Base-by-base conservation (phyloP, 2,329 filamentous ascomycete species). In the Fusarium acutatum region DNA sequence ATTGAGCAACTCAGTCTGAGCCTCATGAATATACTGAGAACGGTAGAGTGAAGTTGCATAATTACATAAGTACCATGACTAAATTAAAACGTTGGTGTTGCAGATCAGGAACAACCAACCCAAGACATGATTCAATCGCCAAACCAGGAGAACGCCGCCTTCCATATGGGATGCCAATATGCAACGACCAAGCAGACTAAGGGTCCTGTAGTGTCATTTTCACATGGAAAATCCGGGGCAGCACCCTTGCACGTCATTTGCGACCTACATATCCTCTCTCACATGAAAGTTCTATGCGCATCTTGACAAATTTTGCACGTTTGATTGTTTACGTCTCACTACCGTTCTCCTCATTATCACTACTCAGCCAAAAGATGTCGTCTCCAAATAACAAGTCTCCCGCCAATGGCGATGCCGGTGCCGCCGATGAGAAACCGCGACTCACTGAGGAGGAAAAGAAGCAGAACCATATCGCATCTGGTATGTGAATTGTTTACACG, bases 401-500 rank as follows among this genome's bases (percentile, higher is more conserved):
- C 5, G 63, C 66, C 17, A 69, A 77, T 38, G 70, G 62, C 28
- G 80, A 79, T 37, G 28, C 26, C 47, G 75, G 69, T 34, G 73
- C 72, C 35, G 75, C 74, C 24, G 85, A 88, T 32, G 86, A 87
- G 56, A 88, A 86, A 80, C 85, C 85, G 44, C 85, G 86, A 40
- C 80, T 88, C 37, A 88, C 86, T 11, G 86, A 88, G 64, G 85
- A 86, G 56, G 86, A 88, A 77, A 88, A 88, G 81, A 88, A 88
- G 77, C 85, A 87, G 75, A 88, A 88, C 61, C 86, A 88, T 73
- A 87, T 88, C 69, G 85, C 85, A 58, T 88, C 86, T 70, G 86
- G 86, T 87, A 83, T 54, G 79, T 67, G 7, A n/a, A 18, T 24
- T 47, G 18, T 56, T 61, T 34, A 32, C 22, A 40, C 40, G 57